Conservation (phyloP, 2,329 filamentous ascomycete species). For the Diplocarpon mali region DNA sequence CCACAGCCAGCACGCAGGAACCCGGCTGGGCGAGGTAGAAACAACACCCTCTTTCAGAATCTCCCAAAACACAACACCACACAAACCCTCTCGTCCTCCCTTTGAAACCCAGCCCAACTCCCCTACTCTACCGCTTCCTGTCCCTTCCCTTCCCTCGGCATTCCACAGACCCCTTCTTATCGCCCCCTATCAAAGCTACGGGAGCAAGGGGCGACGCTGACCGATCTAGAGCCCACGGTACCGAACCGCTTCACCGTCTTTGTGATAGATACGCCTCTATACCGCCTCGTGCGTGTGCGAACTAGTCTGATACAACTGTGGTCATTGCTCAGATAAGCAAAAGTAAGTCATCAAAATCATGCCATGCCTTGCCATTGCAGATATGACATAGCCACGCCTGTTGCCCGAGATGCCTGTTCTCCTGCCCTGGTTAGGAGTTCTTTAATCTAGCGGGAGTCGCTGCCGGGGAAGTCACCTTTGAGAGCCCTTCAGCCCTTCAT, state of each 20-base stretch:
- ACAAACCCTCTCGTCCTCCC: neutral
- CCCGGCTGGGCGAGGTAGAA: too few species aligned
- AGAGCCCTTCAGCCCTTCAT: neutral
- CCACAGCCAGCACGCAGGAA: too few species aligned
- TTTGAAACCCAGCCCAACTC: neutral
- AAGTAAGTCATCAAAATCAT: constrained; percentile 4
- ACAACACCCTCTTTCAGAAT: too few species aligned
- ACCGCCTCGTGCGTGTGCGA: constrained; percentile 8
- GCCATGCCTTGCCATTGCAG: neutral
- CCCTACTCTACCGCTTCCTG: neutral
- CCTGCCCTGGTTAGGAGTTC: too few species aligned
- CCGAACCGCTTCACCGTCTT: constrained; percentile 7
- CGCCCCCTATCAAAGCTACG: constrained; percentile 17
- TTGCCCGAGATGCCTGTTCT: too few species aligned
- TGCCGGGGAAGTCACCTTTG: too few species aligned
- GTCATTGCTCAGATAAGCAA: constrained; percentile 7
- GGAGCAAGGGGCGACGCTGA: constrained; percentile 11
- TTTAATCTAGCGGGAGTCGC: too few species aligned
- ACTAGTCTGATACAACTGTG: constrained; percentile 1
- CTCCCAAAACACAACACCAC: too few species aligned
- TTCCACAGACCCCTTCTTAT: constrained; percentile 14
- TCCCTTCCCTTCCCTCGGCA: constrained; percentile 3
- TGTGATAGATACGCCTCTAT: neutral
- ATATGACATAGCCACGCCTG: neutral
- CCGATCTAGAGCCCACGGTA: constrained; percentile 4